Evolutionary conservation across 164 flowering plant species (phyloP).

Genomic region (Vitis riparia): DNA sequence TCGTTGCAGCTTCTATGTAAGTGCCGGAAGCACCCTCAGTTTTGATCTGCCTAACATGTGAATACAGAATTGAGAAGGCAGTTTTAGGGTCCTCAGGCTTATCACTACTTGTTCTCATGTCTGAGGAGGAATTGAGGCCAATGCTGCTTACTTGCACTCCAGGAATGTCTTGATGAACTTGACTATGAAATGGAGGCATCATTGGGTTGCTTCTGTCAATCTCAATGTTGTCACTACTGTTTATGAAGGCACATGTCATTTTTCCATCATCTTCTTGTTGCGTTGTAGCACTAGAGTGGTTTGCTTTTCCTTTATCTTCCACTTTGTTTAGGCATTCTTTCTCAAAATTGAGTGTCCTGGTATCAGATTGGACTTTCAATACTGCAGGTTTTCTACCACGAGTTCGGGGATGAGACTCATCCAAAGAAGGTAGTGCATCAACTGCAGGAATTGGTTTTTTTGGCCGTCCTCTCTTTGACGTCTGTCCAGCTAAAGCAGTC

Average conservation of each 20-base stretch:
- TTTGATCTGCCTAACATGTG: conserved; percentile 7
- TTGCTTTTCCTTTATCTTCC: conserved; percentile 17
- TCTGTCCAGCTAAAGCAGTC: conserved; percentile 11
- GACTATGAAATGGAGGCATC: conserved; percentile 16
- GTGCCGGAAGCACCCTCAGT: not conserved
- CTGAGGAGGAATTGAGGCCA: conserved; percentile 11
- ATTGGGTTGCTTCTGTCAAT: conserved; percentile 13
- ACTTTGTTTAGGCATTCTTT: conserved; percentile 17
- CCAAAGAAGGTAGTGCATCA: conserved; percentile 18
- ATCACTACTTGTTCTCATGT: conserved; percentile 3
- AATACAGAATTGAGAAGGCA: conserved; percentile 17
- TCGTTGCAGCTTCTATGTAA: conserved; percentile 12
- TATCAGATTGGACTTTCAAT: conserved; percentile 17
- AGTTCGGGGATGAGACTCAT: conserved; percentile 25
- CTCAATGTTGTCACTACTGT: conserved; percentile 2
- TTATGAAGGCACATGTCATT: conserved; percentile 7
- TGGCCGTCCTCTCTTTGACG: conserved; percentile 37
- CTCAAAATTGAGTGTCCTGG: conserved; percentile 13
- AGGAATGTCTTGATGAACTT: conserved; percentile 12
- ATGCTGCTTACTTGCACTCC: conserved; percentile 5
- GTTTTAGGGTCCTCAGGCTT: conserved; percentile 16
- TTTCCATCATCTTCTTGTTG: conserved; percentile 20
- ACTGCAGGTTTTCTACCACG: conserved; percentile 25
- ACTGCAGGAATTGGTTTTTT: conserved; percentile 27
- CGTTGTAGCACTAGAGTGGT: not conserved